Percentiles rank a stretch among this genome's conserved stretches.
phyloP scores from a whole-genome alignment of 2,329 filamentous ascomycete genomes.

The Talaromyces piceae region DNA sequence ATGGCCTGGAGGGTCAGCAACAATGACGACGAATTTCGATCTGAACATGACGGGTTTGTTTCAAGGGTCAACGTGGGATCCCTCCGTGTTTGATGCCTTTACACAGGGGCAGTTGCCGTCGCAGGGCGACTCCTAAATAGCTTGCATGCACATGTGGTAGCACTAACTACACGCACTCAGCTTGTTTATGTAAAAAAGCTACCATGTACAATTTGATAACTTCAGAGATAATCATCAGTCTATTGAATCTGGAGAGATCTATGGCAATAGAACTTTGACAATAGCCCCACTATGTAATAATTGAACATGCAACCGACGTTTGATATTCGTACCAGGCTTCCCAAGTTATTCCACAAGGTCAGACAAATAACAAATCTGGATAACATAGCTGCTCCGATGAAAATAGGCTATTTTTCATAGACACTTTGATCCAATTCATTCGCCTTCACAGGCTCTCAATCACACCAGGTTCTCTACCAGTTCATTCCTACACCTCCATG shows the following conservation, averaged over 20 bases:
- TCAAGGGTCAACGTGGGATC: constrained; percentile 24
- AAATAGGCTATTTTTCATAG: not conserved
- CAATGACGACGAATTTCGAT: constrained; percentile 20
- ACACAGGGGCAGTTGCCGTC: constrained; percentile 26
- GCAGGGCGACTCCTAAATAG: not conserved
- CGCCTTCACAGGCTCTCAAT: not conserved
- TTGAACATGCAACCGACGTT: not conserved
- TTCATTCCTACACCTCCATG: constrained; percentile 2
- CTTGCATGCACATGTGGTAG: not conserved
- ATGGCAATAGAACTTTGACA: not conserved
- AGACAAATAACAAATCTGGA: not conserved
- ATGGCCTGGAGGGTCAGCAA: constrained; percentile 4
- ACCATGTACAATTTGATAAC: not conserved
- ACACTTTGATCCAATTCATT: constrained; percentile 1
- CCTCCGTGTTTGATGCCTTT: constrained; percentile 24
- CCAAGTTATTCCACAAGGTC: not conserved
- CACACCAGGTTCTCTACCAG: constrained; percentile 1
- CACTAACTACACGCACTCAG: too few species aligned
- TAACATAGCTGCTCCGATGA: not conserved
- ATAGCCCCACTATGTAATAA: not conserved
- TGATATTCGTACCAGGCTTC: not conserved
- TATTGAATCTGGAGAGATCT: not conserved
- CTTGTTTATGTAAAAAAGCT: too few species aligned
- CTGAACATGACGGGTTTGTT: constrained; percentile 27
- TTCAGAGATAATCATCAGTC: not conserved